Evolutionary conservation across 495 filamentous ascomycete species (phyloP).

Genomic region (Saxispiralis lemnorum): DNA sequence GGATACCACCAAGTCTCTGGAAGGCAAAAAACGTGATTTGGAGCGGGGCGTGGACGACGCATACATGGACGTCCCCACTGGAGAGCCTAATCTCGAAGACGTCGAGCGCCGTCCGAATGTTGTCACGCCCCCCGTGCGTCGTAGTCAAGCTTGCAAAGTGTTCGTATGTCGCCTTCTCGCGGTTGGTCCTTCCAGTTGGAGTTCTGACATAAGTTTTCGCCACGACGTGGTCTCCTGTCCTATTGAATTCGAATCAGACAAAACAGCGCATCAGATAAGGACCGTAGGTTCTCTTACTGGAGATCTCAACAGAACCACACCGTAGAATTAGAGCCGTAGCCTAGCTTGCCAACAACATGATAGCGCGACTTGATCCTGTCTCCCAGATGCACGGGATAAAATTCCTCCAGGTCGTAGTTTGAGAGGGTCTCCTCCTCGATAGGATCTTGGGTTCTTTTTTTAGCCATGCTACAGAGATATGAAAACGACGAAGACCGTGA

Average conservation of each 20-base stretch:
- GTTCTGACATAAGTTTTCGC: too few relatives aligned
- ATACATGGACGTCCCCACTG: constrained; percentile 24
- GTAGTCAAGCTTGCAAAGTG: too few relatives aligned
- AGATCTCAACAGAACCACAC: constrained; percentile 37
- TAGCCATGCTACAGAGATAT: too few relatives aligned
- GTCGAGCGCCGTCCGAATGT: constrained; percentile 19
- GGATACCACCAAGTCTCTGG: too few relatives aligned
- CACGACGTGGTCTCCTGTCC: too few relatives aligned
- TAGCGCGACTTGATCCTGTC: constrained; percentile 26
- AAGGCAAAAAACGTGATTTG: constrained; percentile 12
- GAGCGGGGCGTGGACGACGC: constrained; percentile 28
- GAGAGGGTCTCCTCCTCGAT: constrained; percentile 27
- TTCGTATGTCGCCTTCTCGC: too few relatives aligned
- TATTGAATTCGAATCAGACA: too few relatives aligned
- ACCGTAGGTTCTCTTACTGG: constrained; percentile 18
- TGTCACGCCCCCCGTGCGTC: too few relatives aligned
- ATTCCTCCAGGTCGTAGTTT: constrained; percentile 23
- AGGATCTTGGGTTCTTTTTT: background rate
- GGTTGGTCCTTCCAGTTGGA: too few relatives aligned
- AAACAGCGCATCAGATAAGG: too few relatives aligned
- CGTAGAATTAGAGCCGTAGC: constrained; percentile 30
- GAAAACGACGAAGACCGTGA: too few relatives aligned
- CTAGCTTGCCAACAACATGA: constrained; percentile 30
- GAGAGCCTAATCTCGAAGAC: constrained; percentile 23
- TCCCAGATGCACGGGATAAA: constrained; percentile 29